phyloP scores from a whole-genome alignment of 2,329 filamentous ascomycete species.

The Chlorencoelia australis region DNA sequence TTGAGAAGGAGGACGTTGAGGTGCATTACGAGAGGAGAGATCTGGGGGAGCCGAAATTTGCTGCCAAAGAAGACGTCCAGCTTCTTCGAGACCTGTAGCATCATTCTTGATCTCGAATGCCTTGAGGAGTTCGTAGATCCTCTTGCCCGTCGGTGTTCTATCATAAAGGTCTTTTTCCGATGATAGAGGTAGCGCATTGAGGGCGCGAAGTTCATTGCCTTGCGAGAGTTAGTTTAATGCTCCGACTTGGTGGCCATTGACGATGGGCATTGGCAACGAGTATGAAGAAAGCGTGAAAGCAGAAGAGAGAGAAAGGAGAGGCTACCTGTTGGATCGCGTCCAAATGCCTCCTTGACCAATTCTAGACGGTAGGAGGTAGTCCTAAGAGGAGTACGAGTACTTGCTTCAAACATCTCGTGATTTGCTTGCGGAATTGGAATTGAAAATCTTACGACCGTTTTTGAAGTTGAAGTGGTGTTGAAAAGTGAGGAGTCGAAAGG shows the following conservation, averaged over 20 bases:
- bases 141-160: constrained; percentile 2
- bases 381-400: too few relatives aligned
- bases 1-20: too few relatives aligned
- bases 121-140: constrained; percentile 5
- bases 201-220: constrained; percentile 5
- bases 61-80: constrained; percentile 8
- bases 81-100: constrained; percentile 9
- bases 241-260: neutral
- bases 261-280: neutral
- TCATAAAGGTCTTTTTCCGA: constrained; percentile 3
- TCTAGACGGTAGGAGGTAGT: too few relatives aligned
- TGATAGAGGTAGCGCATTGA: constrained; percentile 1
- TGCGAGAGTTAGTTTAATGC: too few relatives aligned
- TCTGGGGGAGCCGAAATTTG: neutral
- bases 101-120: constrained; percentile 2
- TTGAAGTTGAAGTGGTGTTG: too few relatives aligned
- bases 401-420: too few relatives aligned
- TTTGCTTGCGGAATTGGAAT: too few relatives aligned
- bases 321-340: constrained; percentile 1
- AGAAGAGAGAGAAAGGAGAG: neutral
- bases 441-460: too few relatives aligned
- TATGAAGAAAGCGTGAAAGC: neutral
- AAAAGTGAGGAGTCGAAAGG: too few relatives aligned
- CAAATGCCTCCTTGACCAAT: neutral
- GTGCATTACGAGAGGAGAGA: too few relatives aligned